These are phyloP conservation scores for Leucocoprinus birnbaumii DNA, from an alignment of 768 basidiomycete species.

Conservation along the genomic window DNA sequence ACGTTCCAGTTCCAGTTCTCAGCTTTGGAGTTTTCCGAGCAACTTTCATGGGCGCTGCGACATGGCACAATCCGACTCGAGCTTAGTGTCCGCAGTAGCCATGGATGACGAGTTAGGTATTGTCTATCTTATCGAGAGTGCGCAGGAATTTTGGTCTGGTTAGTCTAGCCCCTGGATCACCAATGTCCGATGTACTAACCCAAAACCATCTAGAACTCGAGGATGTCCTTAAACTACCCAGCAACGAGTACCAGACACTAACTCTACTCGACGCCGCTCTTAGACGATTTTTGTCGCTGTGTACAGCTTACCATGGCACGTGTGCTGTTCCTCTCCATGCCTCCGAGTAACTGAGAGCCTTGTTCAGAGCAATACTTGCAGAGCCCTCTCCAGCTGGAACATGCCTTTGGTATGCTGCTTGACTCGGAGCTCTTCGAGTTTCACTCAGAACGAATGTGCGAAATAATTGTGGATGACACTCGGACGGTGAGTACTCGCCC, in stretches of 20 bases:
- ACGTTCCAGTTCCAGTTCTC: not conserved
- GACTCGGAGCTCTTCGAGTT: constrained; percentile 86
- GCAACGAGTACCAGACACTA: constrained; percentile 61
- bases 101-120: constrained; percentile 75
- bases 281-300: constrained; percentile 72
- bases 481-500: constrained; percentile 47
- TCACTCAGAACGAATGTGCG: constrained; percentile 91
- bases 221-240: constrained; percentile 69
- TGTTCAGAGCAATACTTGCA: constrained; percentile 78
- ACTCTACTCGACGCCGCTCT: constrained; percentile 76
- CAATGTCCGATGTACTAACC: not conserved
- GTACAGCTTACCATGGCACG: constrained; percentile 85
- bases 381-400: constrained; percentile 77
- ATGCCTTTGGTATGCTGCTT: constrained; percentile 74
- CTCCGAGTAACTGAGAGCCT: constrained; percentile 11
- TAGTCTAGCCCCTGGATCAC: constrained; percentile 22
- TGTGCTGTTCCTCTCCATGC: constrained; percentile 13
- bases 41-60: constrained; percentile 21
- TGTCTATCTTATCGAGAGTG: constrained; percentile 77
- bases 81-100: constrained; percentile 28
- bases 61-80: constrained; percentile 25
- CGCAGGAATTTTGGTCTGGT: constrained; percentile 93
- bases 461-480: constrained; percentile 69
- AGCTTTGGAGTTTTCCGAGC: not conserved
- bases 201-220: constrained; percentile 70